Base-by-base conservation (phyloP, 2,329 filamentous ascomycete species). In the Fusarium subglutinans region DNA sequence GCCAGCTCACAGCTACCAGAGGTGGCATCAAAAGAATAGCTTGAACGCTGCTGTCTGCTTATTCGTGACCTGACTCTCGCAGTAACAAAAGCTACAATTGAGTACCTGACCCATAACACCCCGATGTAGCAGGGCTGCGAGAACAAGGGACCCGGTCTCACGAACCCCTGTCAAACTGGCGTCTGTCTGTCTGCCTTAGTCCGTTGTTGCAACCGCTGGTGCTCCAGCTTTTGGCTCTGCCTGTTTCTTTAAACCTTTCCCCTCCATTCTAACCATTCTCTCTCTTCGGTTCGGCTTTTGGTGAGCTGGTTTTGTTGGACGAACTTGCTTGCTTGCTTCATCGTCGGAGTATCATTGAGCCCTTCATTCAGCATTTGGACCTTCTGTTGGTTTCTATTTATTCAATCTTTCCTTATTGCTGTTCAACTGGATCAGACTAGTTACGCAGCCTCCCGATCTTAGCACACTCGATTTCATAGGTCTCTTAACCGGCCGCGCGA, bases 201-300 rank as follows among this genome's bases (percentile, higher is more conserved):
- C 73, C 63, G 57, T 76, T 67, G 74, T 74, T 76, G 72, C 75
- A 77, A 69, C 70, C 75, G 72, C 77, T 71, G 67, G 58, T 78
- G 69, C 69, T 77, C 74, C 73, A 70, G 66, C 72, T 75, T 69
- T 65, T 63, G 72, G 63, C 68, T 76, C 57, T 69, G 62, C 54
- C 75, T 74, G 56, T 56, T 76, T 77, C 81, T 80, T 79, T 80
- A 79, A 80, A 78, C 77, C 78, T 75, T 74, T 76, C 76, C 76
- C 79, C 80, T 78, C 80, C 79, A 77, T 75, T 73, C 69, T 72
- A 50, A 33, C 54, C 71, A 63, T 63, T 61, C 72, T 72, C 58
- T 74, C 54, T 74, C 63, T 68, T 63, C 54, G 51, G 48, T 73
- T 69, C 59, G 67, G 69, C 58, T 63, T 75, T 45, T 70, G 72